Base-by-base conservation (phyloP, 108 stramenopile species). In the Nannochloropsis salina region DNA sequence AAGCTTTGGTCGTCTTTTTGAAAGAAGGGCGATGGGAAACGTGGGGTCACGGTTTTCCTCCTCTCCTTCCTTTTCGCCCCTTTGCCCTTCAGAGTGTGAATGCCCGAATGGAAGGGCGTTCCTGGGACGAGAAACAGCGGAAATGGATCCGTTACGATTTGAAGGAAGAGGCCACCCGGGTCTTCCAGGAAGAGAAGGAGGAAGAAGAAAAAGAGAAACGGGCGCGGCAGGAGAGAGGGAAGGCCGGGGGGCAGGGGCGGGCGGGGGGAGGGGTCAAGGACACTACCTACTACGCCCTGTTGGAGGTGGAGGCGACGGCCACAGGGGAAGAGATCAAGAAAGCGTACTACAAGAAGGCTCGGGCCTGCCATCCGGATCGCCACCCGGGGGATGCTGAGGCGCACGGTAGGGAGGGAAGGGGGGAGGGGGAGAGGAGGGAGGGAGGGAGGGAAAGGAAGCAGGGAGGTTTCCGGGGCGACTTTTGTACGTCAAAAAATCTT, bases 281-380 rank as follows among this genome's bases (percentile, higher is more conserved):
- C 88, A 91, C 93, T 15, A 86, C 92, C 81, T 96, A 90, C 86
- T 97, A 97, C 84, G 93, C 95, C 85, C 83, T 97, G 79, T 86
- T 97, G 44, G 92, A 93, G 12, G 95, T 97, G 6, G 84, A 92
- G 12, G 93, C 95, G 45, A 93, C 93, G 86, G 95, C 96, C 21
- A 88, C 92, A 5, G 86, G 93, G 80, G 90, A 86, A n/a, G 94
- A 95, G 87, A 95, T 97, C 80, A 95, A 95, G 84, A 96, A 96
- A 88, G 95, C 94, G 6, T 97, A 97, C 84, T 95, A 94, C 88
- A 94, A 94, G 74, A 92, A 93, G 83, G 95, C 95, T 31, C 83
- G 94, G 42, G 90, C 93, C 82, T 92, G 91, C 80, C 96, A 96
- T 85, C 97, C 97, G 9, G 97, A 96, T 84, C 95, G 94, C 88